Evolutionary conservation across 208 protist species (phyloP), one percentile per base, ranked within the genome.

Genomic region (Leishmania tarentolae): DNA sequence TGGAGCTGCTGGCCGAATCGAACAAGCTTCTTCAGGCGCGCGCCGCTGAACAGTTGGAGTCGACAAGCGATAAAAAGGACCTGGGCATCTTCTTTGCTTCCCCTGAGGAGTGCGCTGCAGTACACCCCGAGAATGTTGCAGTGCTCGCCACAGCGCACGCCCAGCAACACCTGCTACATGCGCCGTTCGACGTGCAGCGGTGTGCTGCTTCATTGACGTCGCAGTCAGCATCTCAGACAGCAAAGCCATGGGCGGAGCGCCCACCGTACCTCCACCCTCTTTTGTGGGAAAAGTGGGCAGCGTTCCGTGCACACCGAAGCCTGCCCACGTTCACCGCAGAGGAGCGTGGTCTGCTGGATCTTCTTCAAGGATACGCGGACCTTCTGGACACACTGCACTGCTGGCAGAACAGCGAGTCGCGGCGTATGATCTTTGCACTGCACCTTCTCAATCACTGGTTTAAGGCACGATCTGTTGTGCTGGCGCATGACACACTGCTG

Each of bases 371-470:
- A 63, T 97, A 97, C 88, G 77, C 92, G 7, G 94, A 97, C 75
- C 80, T 96, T 0, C 85, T 96, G 46, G 92, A 95, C 82, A 92
- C 88, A 66, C 83, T 90, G 68, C 89, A 93, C 28, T 90, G 85
- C 74, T 95, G 92, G 91, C 90, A 95, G 80, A 95, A 95, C 72
- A 86, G 86, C 47, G 87, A 88, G 65, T 87, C 91, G 66, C 86
- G 91, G 8, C 86, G 92, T 11, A 91, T 96, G 83, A 89, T 97
- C 15, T 93, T 87, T 71, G 68, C 86, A 8, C 80, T 97, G 9
- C 94, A 97, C 75, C 31, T 92, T 37, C 79, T 97, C 31, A 97
- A 97, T 69, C 94, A 97, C 88, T 97, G 94, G 92, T 96, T 94
- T 75, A 97, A 97, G 84, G 90, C 92, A 28, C 88, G 90, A 13